Percentiles rank a stretch among this genome's conserved stretches.
Evolutionary conservation across 768 basidiomycete species (phyloP).

Genomic region (Calocybe cyanea): DNA sequence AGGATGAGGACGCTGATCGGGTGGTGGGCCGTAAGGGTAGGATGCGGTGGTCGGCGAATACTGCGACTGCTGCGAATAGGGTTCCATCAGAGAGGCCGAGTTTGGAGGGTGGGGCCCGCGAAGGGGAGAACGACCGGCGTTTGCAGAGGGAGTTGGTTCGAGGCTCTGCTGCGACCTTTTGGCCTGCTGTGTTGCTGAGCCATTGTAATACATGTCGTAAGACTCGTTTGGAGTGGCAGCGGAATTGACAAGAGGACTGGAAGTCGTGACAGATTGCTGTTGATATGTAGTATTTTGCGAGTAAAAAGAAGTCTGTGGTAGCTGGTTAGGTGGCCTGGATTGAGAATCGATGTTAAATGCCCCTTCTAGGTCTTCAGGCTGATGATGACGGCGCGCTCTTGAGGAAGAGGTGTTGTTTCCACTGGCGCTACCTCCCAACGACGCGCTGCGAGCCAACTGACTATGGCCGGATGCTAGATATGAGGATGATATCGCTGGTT

Average conservation of each 20-base stretch:
- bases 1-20: constrained; percentile 39
- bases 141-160: constrained; percentile 45
- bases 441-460: constrained; percentile 65
- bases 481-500: constrained; percentile 39
- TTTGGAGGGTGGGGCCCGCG: constrained; percentile 46
- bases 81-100: constrained; percentile 56
- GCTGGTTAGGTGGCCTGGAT: constrained; percentile 38
- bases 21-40: constrained; percentile 43
- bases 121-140: constrained; percentile 60
- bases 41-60: constrained; percentile 59
- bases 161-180: constrained; percentile 56
- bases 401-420: constrained; percentile 31
- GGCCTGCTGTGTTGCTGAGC: constrained; percentile 41
- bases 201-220: constrained; percentile 62
- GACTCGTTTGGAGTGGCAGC: constrained; percentile 41
- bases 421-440: constrained; percentile 49
- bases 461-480: constrained; percentile 50
- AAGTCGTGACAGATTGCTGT: constrained; percentile 39
- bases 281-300: constrained; percentile 57
- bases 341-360: constrained; percentile 38
- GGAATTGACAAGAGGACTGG: constrained; percentile 28
- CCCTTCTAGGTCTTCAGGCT: constrained; percentile 64
- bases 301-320: constrained; percentile 49
- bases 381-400: constrained; percentile 61
- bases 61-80: constrained; percentile 65